Conservation (phyloP, 345 rosid genomes). For the Eucalyptus fibrosa region DNA sequence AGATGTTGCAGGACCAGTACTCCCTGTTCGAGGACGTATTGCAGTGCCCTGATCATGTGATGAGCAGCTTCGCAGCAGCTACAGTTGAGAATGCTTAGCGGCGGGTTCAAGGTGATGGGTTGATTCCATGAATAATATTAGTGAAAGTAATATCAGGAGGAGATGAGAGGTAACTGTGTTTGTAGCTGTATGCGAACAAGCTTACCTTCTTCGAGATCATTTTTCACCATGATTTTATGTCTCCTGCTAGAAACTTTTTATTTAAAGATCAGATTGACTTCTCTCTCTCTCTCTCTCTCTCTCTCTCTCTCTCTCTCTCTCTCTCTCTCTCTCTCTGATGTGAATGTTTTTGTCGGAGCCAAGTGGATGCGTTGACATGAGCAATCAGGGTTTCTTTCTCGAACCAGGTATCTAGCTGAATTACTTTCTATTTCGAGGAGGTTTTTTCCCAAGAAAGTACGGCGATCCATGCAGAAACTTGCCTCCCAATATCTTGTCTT, state of each 20-base stretch:
- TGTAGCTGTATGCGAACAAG: neutral
- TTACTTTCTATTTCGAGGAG: neutral
- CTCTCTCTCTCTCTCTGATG: neutral
- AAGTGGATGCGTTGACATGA: neutral
- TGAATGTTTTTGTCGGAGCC: neutral
- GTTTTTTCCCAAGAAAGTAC: neutral
- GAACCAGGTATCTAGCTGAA: neutral
- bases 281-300: neutral
- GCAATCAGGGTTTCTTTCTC: neutral
- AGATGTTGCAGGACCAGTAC: neutral
- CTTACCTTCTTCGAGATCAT: neutral
- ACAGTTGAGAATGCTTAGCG: neutral
- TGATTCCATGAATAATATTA: neutral
- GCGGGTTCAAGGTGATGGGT: neutral
- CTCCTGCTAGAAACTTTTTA: neutral
- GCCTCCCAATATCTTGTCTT: neutral
- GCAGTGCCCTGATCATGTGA: neutral
- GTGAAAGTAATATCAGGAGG: neutral
- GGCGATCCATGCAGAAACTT: neutral
- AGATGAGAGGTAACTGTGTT: neutral
- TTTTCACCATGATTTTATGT: neutral
- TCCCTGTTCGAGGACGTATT: neutral
- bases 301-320: neutral
- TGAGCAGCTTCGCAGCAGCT: neutral
- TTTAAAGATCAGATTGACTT: neutral